Evolutionary conservation across 345 rosid species (phyloP).

Genomic region (Aegle marmelos): DNA sequence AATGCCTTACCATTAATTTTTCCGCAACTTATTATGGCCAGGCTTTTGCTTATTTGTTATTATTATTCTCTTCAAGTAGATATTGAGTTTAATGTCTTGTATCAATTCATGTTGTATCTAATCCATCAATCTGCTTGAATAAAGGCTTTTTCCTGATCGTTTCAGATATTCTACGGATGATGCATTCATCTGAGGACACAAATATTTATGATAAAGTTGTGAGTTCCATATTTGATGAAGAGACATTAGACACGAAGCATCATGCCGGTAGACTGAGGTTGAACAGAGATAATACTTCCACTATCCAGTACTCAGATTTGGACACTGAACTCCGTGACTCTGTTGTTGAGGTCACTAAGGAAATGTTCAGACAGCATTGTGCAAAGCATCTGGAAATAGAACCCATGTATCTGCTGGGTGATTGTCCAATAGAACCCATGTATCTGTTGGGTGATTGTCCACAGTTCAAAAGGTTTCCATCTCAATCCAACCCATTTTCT

Average conservation of each 20-base stretch:
- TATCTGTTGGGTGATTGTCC: conserved; percentile 61
- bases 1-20: background rate
- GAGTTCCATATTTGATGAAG: conserved; percentile 77
- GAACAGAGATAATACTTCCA: conserved; percentile 36
- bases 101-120: background rate
- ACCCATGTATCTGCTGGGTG: conserved; percentile 66
- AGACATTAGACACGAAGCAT: conserved; percentile 52
- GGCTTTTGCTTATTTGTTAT: background rate
- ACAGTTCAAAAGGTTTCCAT: conserved; percentile 56
- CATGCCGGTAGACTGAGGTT: conserved; percentile 34
- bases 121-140: conserved; percentile 18
- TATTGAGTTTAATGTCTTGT: conserved; percentile 1
- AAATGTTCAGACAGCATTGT: conserved; percentile 79
- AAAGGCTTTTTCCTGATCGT: conserved; percentile 22
- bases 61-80: background rate
- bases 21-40: background rate
- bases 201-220: conserved; percentile 83
- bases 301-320: conserved; percentile 53
- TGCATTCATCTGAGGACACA: conserved; percentile 87
- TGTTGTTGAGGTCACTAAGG: conserved; percentile 70
- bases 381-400: conserved; percentile 79
- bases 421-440: conserved; percentile 62
- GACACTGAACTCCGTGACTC: conserved; percentile 78
- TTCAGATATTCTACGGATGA: conserved; percentile 74
- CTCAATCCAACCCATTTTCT: conserved; percentile 10